Percentiles rank a stretch among this genome's conserved stretches.
phyloP scores from a whole-genome alignment of 176 grass and related monocot genomes.

The Melocanna baccifera region DNA sequence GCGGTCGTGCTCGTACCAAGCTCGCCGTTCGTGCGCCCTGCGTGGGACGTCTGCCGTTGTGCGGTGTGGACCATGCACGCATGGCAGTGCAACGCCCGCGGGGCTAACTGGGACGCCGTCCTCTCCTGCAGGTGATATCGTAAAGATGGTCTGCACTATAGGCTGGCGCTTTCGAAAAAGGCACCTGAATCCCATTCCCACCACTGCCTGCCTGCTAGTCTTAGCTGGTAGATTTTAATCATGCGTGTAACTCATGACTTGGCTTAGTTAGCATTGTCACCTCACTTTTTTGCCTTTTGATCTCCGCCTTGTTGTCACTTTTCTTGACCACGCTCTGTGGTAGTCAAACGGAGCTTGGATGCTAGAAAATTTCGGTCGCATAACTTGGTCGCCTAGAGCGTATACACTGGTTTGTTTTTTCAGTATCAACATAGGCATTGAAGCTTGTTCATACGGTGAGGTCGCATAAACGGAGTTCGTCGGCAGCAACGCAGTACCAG shows the following conservation, averaged over 20 bases:
- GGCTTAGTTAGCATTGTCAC: slow-evolving; percentile 6
- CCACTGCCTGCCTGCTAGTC: neutral
- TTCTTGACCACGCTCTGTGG: slow-evolving; percentile 1
- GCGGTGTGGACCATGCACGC: neutral
- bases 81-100: neutral
- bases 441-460: too few species aligned
- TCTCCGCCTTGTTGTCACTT: neutral
- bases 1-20: neutral
- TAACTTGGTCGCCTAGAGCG: neutral
- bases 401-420: too few species aligned
- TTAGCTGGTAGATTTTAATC: neutral
- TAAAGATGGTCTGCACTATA: neutral
- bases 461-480: too few species aligned
- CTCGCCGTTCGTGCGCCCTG: neutral
- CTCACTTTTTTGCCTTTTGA: neutral
- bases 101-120: neutral
- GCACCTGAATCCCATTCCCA: neutral
- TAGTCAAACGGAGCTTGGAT: neutral
- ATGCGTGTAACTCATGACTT: neutral
- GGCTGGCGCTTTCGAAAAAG: neutral
- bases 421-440: too few species aligned
- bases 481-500: too few species aligned
- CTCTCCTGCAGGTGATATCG: neutral
- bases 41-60: neutral
- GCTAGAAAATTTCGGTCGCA: neutral